Evolutionary conservation across 2,329 filamentous ascomycete genomes (phyloP).

Genomic region (Dryadomyces quercivorus): DNA sequence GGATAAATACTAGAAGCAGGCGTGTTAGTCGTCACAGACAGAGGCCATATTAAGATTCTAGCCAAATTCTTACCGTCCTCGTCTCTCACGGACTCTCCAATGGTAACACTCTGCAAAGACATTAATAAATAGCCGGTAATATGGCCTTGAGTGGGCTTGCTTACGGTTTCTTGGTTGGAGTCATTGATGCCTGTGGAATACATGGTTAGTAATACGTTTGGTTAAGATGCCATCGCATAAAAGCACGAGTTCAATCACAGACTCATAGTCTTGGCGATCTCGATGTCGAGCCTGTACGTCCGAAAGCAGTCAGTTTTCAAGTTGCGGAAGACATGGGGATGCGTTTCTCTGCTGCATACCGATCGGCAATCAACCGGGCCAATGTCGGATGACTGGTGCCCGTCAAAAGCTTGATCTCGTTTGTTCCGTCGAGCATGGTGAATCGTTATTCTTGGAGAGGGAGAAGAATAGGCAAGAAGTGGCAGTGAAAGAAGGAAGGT

Average conservation of each 20-base stretch:
- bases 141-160: not conserved
- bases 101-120: slow-evolving; percentile 54
- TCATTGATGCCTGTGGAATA: slow-evolving; percentile 46
- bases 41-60: no score
- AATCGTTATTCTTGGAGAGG: not conserved
- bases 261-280: slow-evolving; percentile 13
- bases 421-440: slow-evolving; percentile 15
- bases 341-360: slow-evolving; percentile 15
- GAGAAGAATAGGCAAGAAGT: not conserved
- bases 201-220: not conserved
- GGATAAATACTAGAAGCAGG: slow-evolving; percentile 56
- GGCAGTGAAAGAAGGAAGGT: not conserved
- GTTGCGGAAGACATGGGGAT: not conserved
- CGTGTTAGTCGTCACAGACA: not conserved
- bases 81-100: slow-evolving; percentile 90
- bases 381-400: slow-evolving; percentile 27
- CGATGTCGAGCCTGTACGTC: slow-evolving; percentile 12
- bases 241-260: not conserved
- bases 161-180: slow-evolving; percentile 65
- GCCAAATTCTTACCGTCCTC: slow-evolving; percentile 52
- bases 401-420: slow-evolving; percentile 28
- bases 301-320: not conserved
- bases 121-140: not conserved
- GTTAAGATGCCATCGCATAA: not conserved
- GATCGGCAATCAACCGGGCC: slow-evolving; percentile 24